Base-by-base conservation (phyloP, 345 rosid genomes). In the Corymbia maculata region DNA sequence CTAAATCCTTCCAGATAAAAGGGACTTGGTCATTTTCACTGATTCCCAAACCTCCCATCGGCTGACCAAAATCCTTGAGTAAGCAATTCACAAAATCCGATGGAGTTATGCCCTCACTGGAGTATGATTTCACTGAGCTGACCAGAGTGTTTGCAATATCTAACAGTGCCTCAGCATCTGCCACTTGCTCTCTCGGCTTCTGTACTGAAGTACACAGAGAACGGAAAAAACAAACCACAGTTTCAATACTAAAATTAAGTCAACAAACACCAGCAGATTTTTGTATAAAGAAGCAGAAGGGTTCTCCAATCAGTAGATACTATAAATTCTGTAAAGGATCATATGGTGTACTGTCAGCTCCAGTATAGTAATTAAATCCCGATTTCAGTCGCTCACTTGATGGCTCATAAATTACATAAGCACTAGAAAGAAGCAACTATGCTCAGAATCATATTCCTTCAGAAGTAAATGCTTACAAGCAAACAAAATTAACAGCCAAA, bases 171-270 rank as follows among this genome's bases (percentile, higher is more conserved):
- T 98, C 99, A 16, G 99, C 99, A 91, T 97, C 99, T 12, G 97
- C 98, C 68, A 98, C 92, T 89, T 96, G 98, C 91, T 98, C 99
- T 91, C 99, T 93, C 1, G 99, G 99, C 91, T 93, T 97, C 61
- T 89, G 93, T 88, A 98, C 99, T 96, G 93, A 64, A 61, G 12
- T 45, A 30, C 50, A 32, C 7, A 49, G 17, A 86, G n/a, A 21
- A 82, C 51, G 8, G 16, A 88, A 64, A 86, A 15, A 36, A 68
- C 13, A 28, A 82, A 22, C 24, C 80, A 51, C 47, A 88, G 47
- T 26, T 66, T 61, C 47, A 47, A 87, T 14, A 36, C 52, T 45
- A 80, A 86, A 85, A 47, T 61, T 12, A 32, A 57, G 8, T 52
- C 26, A 30, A 88, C 82, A 21, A 32, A 52, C 68, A 90, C 75